phyloP scores from a whole-genome alignment of 371 early-diverging fungal genomes.

The Mucor sp. region DNA sequence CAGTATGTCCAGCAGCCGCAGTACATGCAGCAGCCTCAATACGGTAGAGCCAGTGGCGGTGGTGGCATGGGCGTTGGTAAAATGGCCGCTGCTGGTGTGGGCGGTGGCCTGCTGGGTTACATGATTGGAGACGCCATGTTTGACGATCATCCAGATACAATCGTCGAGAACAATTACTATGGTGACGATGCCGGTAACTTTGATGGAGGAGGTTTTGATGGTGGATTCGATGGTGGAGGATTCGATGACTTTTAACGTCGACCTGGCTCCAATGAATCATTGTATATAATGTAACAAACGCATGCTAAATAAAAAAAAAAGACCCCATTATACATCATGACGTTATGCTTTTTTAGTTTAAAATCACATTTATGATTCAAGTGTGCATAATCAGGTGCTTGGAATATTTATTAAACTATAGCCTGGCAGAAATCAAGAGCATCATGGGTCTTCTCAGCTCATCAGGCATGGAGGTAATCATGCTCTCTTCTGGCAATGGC shows the following conservation, averaged over 20 bases:
- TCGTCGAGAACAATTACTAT: constrained; percentile 36
- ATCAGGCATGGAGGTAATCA: constrained; percentile 6
- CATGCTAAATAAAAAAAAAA: not conserved
- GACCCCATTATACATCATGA: not conserved
- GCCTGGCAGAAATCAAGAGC: constrained; percentile 20
- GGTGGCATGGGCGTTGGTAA: constrained; percentile 20
- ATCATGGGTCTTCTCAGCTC: constrained; percentile 23
- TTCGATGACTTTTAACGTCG: constrained; percentile 9
- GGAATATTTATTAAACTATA: not conserved
- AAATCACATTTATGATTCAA: not conserved
- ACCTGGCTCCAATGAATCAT: not conserved
- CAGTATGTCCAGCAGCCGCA: constrained; percentile 12
- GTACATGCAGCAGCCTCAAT: constrained; percentile 11
- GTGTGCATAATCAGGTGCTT: not conserved
- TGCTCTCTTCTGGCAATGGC: constrained; percentile 14
- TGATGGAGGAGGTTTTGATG: constrained; percentile 30
- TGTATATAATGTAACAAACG: not conserved
- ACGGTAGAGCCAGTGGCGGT: constrained; percentile 14
- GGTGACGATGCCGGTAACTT: constrained; percentile 36
- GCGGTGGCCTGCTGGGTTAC: constrained; percentile 42
- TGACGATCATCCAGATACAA: constrained; percentile 25
- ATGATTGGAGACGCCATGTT: constrained; percentile 38
- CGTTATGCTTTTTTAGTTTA: not conserved
- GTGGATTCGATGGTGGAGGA: constrained; percentile 21
- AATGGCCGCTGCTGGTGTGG: constrained; percentile 41